These are phyloP conservation scores for Acephala macrosclerotiorum DNA, from an alignment of 2,329 filamentous ascomycete species.

Conservation along the genomic window DNA sequence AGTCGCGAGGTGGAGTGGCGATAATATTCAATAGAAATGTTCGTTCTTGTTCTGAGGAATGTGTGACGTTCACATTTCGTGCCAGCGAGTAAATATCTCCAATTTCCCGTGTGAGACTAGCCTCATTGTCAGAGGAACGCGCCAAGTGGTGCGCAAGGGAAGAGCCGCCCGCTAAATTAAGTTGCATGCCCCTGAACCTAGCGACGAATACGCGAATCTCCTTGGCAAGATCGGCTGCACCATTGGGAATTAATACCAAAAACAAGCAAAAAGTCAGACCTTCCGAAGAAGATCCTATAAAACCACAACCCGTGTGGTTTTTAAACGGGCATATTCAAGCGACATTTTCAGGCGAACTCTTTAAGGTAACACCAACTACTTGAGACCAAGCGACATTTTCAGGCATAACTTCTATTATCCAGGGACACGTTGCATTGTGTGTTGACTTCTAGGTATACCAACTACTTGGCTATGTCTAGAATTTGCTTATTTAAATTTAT, in stretches of 20 bases:
- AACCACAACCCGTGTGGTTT: too few species aligned
- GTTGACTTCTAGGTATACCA: too few species aligned
- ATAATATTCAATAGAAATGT: background rate
- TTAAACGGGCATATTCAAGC: too few species aligned
- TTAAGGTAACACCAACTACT: too few species aligned
- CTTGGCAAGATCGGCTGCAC: background rate
- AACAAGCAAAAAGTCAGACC: too few species aligned
- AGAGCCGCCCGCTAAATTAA: slow-evolving; percentile 3
- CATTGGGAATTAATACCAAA: background rate
- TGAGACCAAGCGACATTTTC: too few species aligned
- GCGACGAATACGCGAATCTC: background rate
- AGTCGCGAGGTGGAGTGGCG: background rate
- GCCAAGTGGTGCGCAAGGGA: background rate
- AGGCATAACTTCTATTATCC: background rate
- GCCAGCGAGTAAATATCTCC: background rate
- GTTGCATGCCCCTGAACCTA: slow-evolving; percentile 2
- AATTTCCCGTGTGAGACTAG: background rate
- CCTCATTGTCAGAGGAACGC: background rate
- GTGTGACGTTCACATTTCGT: background rate
- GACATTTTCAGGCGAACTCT: too few species aligned
- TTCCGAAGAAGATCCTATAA: too few species aligned
- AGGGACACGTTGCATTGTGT: background rate
- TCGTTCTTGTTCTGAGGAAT: slow-evolving; percentile 1
- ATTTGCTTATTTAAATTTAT: too few species aligned
- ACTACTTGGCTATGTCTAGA: too few species aligned